phyloP scores from a whole-genome alignment of 371 early-diverging fungal species.

The Lichtheimia hyalospora region DNA sequence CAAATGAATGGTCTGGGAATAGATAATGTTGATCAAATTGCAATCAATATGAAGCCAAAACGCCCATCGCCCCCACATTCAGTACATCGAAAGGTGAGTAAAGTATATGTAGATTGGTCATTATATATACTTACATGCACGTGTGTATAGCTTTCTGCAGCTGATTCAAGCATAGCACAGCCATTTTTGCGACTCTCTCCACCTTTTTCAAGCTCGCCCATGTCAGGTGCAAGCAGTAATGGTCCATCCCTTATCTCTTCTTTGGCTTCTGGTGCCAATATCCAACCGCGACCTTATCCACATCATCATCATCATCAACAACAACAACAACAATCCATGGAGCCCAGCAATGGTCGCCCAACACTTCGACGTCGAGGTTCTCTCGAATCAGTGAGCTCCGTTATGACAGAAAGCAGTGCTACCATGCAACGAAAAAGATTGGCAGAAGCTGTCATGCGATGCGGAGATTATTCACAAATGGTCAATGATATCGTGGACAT shows the following conservation, averaged over 20 bases:
- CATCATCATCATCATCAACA: neutral
- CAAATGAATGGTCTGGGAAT: constrained; percentile 30
- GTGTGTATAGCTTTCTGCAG: constrained; percentile 8
- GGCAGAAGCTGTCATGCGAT: constrained; percentile 34
- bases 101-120: neutral
- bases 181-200: constrained; percentile 19
- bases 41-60: constrained; percentile 30
- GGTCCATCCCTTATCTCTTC: constrained; percentile 39
- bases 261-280: constrained; percentile 37
- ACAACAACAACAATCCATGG: neutral
- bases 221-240: constrained; percentile 28
- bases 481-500: constrained; percentile 49
- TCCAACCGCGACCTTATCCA: constrained; percentile 24
- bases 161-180: constrained; percentile 13
- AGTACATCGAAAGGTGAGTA: constrained; percentile 29
- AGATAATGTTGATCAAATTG: constrained; percentile 37
- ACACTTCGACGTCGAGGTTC: constrained; percentile 44
- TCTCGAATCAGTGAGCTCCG: constrained; percentile 36
- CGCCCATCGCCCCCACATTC: constrained; percentile 17
- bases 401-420: constrained; percentile 46
- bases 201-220: constrained; percentile 33
- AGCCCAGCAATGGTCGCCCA: constrained; percentile 18
- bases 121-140: neutral
- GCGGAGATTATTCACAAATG: constrained; percentile 34
- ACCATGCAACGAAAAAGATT: constrained; percentile 40